phyloP scores from a whole-genome alignment of 345 rosid species.

The Pistacia vera region DNA sequence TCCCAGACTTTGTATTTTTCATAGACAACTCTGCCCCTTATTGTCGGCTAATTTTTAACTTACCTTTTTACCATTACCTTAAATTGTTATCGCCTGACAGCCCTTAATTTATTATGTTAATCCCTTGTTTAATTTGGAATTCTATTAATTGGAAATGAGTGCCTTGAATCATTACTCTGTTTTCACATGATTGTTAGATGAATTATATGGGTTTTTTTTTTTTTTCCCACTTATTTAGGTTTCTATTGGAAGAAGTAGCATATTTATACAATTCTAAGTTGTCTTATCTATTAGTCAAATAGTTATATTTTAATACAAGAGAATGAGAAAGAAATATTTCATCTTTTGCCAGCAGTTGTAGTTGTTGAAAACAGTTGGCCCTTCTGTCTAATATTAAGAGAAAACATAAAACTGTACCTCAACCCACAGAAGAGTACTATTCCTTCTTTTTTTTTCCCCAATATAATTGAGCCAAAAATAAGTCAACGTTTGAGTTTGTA shows the following conservation, averaged over 20 bases:
- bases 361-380: conserved; percentile 9
- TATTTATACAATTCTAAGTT: background rate
- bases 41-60: background rate
- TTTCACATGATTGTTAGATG: background rate
- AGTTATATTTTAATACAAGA: background rate
- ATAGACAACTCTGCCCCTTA: background rate
- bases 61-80: background rate
- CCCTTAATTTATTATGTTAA: background rate
- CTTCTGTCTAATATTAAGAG: background rate
- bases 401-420: too few relatives aligned
- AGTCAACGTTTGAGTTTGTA: background rate
- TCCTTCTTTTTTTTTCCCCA: too few relatives aligned
- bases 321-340: background rate
- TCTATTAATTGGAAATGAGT: background rate
- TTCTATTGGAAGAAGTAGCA: background rate
- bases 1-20: background rate
- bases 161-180: background rate
- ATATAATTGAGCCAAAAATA: background rate
- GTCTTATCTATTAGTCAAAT: conserved; percentile 1
- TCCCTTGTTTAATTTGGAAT: background rate
- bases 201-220: background rate
- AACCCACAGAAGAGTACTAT: too few relatives aligned
- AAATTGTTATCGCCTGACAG: background rate
- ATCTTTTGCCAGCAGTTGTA: background rate
- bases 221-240: background rate